Evolutionary conservation across 306 rosid species (phyloP), one percentile per base, ranked within the genome.

Genomic region (Trifolium fragiferum): DNA sequence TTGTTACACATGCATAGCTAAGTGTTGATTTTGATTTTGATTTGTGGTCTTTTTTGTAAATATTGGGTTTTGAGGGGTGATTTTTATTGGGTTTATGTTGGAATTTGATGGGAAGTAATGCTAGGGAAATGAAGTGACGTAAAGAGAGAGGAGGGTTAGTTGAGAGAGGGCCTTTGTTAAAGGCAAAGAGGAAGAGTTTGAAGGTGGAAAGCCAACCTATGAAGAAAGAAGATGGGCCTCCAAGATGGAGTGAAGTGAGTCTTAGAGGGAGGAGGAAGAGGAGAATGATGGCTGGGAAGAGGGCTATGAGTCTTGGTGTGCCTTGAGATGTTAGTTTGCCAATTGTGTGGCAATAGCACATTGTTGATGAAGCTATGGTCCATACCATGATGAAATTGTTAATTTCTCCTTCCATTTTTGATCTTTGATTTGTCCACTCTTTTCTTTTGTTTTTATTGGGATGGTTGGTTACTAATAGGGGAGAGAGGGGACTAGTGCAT

Each of bases 181-280:
- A 70, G 80, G 81, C 78, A 21, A 78, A 82, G 9, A 82, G 83
- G 1, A 82, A 11, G 57, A 82, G 86, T n/a, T 78, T 82, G 83
- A 82, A 82, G 43, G 81, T 82, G 8, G 86, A 69, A 44, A 82
- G 86, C 86, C 86, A 82, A 12, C 55, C 75, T 0, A 82, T 21
- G 72, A 82, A 44, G 81, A 82, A 82, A 12, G 78, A 33, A 23
- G 86, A 4, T 1, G 86, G 81, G 0, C 83, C 83, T 19, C 86
- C 86, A 7, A 82, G 71, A 51, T 69, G 65, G 44, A 78, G 0
- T 4, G 86, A 74, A 20, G 5, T 70, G 47, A 82, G 78, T 10
- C 81, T 69, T 0, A 78, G 62, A 70, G 86, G 86, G 37, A 82
- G 83, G 12, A 82, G 72, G 3, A 82, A 74, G 25, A 82, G 74